Conservation (phyloP, 2,329 filamentous ascomycete species). For the Cordyceps militaris region DNA sequence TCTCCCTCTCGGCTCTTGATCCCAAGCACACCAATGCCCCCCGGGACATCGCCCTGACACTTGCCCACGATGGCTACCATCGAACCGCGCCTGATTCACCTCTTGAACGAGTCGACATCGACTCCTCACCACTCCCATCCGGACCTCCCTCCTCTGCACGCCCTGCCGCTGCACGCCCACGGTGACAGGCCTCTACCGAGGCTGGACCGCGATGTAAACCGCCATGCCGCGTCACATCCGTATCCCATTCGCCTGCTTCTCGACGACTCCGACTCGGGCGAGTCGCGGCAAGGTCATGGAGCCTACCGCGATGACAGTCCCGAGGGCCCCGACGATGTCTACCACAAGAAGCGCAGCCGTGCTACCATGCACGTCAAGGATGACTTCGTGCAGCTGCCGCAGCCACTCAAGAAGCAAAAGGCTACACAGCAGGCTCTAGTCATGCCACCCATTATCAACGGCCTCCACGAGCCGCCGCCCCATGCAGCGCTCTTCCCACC, state of each 20-base stretch:
- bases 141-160: slow-evolving; percentile 49
- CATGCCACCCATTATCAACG: slow-evolving; percentile 59
- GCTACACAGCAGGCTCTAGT: slow-evolving; percentile 46
- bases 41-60: slow-evolving; percentile 21
- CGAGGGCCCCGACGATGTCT: slow-evolving; percentile 37
- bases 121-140: slow-evolving; percentile 41
- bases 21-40: slow-evolving; percentile 20
- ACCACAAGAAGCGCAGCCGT: slow-evolving; percentile 49
- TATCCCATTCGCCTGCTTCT: slow-evolving; percentile 35
- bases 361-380: slow-evolving; percentile 43
- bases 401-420: slow-evolving; percentile 59
- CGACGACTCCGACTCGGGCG: slow-evolving; percentile 30
- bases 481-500: slow-evolving; percentile 56
- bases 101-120: slow-evolving; percentile 49
- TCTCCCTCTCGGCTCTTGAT: slow-evolving; percentile 12
- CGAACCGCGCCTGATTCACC: slow-evolving; percentile 59
- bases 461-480: slow-evolving; percentile 54
- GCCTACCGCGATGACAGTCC: slow-evolving; percentile 38
- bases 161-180: slow-evolving; percentile 35
- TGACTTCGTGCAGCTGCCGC: slow-evolving; percentile 56
- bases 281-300: slow-evolving; percentile 37
- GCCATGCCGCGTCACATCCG: slow-evolving; percentile 19
- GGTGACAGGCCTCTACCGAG: slow-evolving; percentile 42
- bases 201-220: slow-evolving; percentile 42
- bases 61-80: slow-evolving; percentile 54